Conservation (phyloP, 352 stramenopile species). For the Plasmopara viticola region DNA sequence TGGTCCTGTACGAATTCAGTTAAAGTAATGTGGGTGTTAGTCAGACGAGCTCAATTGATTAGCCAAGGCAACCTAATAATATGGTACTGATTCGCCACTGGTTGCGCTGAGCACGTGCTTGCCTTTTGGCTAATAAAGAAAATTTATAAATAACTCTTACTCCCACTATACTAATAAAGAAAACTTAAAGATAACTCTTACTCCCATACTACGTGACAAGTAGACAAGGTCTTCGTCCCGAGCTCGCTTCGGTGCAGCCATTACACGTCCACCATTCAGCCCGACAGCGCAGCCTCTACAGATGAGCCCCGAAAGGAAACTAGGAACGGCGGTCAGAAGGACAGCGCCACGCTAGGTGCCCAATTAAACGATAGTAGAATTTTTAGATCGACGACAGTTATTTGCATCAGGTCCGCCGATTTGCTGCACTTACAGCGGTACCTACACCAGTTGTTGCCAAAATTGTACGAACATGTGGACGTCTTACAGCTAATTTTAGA, state of each 20-base stretch:
- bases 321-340: background rate
- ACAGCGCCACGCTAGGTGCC: background rate
- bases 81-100: background rate
- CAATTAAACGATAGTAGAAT: background rate
- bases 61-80: too few relatives aligned
- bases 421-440: background rate
- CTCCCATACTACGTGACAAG: background rate
- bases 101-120: background rate
- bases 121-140: background rate
- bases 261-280: background rate
- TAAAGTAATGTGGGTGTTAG: too few relatives aligned
- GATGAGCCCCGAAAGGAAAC: background rate
- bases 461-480: background rate
- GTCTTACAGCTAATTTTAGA: background rate
- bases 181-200: too few relatives aligned
- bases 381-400: background rate
- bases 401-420: background rate
- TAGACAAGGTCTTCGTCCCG: background rate
- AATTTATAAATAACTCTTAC: too few relatives aligned
- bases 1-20: too few relatives aligned
- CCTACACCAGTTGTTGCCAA: background rate
- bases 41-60: too few relatives aligned
- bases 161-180: too few relatives aligned
- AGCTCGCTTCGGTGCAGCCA: background rate
- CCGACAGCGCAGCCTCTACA: background rate